Conservation (phyloP, 106 monocot species). For the Acorus calamus region DNA sequence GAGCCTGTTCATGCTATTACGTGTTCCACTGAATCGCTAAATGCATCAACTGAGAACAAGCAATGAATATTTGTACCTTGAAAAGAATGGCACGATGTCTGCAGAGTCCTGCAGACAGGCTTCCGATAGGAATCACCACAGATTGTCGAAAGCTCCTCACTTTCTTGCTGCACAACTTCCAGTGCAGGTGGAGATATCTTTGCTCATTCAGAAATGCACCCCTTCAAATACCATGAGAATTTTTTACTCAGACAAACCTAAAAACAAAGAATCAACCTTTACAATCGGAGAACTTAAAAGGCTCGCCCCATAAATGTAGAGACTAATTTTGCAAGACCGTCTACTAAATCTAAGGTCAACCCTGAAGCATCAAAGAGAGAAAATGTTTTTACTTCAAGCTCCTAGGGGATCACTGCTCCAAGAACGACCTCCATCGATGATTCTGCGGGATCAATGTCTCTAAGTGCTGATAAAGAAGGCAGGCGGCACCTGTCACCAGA, state of each 20-base stretch:
- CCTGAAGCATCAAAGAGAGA: constrained; percentile 25
- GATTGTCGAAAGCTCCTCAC: constrained; percentile 26
- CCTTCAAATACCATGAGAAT: constrained; percentile 24
- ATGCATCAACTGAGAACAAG: too few relatives aligned
- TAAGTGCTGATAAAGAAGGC: constrained; percentile 39
- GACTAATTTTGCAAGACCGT: constrained; percentile 47
- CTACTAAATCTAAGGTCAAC: constrained; percentile 31
- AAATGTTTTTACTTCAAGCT: constrained; percentile 50
- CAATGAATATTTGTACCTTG: constrained; percentile 30
- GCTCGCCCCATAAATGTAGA: constrained; percentile 57
- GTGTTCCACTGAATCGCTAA: too few relatives aligned
- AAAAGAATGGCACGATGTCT: constrained; percentile 75
- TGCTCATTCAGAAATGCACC: constrained; percentile 45
- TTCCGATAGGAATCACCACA: constrained; percentile 48
- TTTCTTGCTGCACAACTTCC: constrained; percentile 57
- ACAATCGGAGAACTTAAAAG: background rate
- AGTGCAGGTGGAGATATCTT: constrained; percentile 43
- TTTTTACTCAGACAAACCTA: background rate
- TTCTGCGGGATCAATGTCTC: constrained; percentile 32
- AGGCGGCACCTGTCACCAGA: constrained; percentile 42
- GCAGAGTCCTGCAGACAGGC: constrained; percentile 48
- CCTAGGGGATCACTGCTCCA: constrained; percentile 20
- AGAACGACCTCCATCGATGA: constrained; percentile 64
- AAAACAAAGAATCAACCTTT: background rate
- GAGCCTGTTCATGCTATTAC: too few relatives aligned